Evolutionary conservation across 2,329 filamentous ascomycete species (phyloP), one percentile per base, ranked within the genome.

Genomic region (Paecilomyces sp.): DNA sequence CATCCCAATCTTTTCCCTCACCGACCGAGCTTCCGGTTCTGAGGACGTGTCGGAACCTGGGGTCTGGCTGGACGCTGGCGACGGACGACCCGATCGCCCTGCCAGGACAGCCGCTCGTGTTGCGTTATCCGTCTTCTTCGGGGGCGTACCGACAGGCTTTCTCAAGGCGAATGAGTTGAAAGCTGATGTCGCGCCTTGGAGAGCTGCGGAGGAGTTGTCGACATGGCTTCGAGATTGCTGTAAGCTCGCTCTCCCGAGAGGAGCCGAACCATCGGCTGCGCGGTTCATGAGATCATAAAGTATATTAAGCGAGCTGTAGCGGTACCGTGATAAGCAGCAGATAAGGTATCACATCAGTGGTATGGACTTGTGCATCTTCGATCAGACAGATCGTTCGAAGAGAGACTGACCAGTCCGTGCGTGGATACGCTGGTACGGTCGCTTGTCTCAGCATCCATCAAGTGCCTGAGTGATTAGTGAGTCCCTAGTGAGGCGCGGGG

Each of bases 1-100:
- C 56, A 60, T 66, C 55, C 71, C 71, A 55, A 77, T 74, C 60
- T 71, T 76, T 60, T 75, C 72, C 63, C 63, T 75, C 50, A 77
- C 75, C 4, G 73, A 71, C 24, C 71, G 71, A 24, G 66, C 65
- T 61, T 71, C 69, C 5, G 70, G 73, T n/a, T 63, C 64, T 30
- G 62, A 58, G 9, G 67, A 64, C 2, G 68, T 65, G 50, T 64
- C 66, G 57, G 64, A 61, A 52, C 66, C 61, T 30, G 58, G 60
- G 52, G 57, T 58, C 36, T 55, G 58, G 59, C 54, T 56, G 12
- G 55, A 47, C 24, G 59, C 57, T 31, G 59, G 59, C 59, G 22
- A 59, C 61, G 64, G 61, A 58, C 61, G 64, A 57, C 62, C 62
- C 54, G 60, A 57, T 6, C 58, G 60, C 58, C 66, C 66, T 54